Evolutionary conservation across 148 eudicot species (phyloP), one percentile per base, ranked within the genome.

Genomic region (Amaranthus palmeri): DNA sequence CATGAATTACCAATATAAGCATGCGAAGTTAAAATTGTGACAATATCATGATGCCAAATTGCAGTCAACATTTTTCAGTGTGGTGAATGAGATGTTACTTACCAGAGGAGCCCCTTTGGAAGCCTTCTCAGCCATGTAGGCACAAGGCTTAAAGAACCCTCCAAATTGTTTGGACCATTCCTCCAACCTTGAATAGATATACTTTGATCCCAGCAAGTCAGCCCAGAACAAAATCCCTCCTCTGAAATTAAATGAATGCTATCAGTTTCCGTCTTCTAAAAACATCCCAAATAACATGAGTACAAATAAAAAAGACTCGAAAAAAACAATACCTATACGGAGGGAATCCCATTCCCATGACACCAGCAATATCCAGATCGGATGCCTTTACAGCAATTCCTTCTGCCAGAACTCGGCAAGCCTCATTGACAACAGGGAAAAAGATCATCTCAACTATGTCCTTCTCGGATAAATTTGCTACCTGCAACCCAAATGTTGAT

Each of bases 331-430:
- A 90, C 98, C 98, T 91, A 89, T 93, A 93, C 66, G 96, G 91
- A 40, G 98, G 98, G 80, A 91, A 93, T 6, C 96, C 97, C 96
- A 93, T 89, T 74, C 97, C 98, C 93, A 93, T 87, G 7, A 91
- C 83, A 60, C 80, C 78, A 68, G 97, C 88, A 68, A 93, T 86
- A 81, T 93, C 98, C 56, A 93, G 80, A 72, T 93, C 98, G 12
- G 91, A 75, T 56, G 98, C 96, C 83, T 93, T 93, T 46, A 91
- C 98, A n/a, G 85, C 92, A 80, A 93, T 88, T 42, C 96, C 97
- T 80, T 93, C 97, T 43, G 85, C 92, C 50, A 86, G 77, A 67
- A 93, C 95, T 57, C 98, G 88, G 63, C 97, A 93, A 4, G 97
- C 89, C 79, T 93, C 97, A 63, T 93, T 93, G 72, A 93, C 92